Percentiles rank a stretch among this genome's conserved stretches.
phyloP scores from a whole-genome alignment of 2,329 filamentous ascomycete species.

The Rugonectria rugulosa region DNA sequence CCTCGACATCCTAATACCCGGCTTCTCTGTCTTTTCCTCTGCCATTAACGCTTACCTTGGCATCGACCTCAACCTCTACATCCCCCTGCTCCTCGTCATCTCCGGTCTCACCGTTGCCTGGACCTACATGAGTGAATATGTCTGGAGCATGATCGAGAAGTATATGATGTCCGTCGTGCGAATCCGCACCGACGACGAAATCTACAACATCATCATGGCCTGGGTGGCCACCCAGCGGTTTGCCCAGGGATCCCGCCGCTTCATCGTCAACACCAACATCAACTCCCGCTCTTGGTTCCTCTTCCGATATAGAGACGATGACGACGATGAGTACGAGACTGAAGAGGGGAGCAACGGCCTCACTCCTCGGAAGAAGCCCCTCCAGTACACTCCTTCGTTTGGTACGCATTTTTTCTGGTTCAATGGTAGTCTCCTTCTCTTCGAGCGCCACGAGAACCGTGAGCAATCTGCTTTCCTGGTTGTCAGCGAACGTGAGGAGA shows the following conservation, averaged over 20 bases:
- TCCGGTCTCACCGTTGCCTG: conserved; percentile 59
- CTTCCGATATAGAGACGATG: conserved; percentile 54
- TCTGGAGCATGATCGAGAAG: conserved; percentile 56
- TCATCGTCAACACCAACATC: conserved; percentile 70
- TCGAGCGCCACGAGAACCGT: conserved; percentile 60
- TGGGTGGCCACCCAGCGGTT: conserved; percentile 73
- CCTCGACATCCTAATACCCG: conserved; percentile 71
- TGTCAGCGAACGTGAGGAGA: conserved; percentile 63
- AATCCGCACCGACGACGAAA: conserved; percentile 73
- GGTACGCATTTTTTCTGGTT: conserved; percentile 76
- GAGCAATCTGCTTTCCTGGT: conserved; percentile 49
- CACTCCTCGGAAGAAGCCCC: conserved; percentile 52
- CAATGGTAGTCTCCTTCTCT: conserved; percentile 63
- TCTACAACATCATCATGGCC: conserved; percentile 75
- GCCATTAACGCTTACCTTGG: conserved; percentile 63
- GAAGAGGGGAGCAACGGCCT: conserved; percentile 38
- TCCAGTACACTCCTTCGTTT: conserved; percentile 71
- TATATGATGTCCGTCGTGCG: conserved; percentile 72
- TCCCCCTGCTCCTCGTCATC: conserved; percentile 62
- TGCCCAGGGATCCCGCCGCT: conserved; percentile 64
- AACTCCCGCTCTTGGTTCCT: conserved; percentile 60
- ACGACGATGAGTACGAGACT: conserved; percentile 55
- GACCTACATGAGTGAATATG: conserved; percentile 59
- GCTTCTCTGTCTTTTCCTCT: conserved; percentile 65
- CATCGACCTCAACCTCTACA: conserved; percentile 69